Base-by-base conservation (phyloP, 2,329 filamentous ascomycete species). In the Dothistroma pini region DNA sequence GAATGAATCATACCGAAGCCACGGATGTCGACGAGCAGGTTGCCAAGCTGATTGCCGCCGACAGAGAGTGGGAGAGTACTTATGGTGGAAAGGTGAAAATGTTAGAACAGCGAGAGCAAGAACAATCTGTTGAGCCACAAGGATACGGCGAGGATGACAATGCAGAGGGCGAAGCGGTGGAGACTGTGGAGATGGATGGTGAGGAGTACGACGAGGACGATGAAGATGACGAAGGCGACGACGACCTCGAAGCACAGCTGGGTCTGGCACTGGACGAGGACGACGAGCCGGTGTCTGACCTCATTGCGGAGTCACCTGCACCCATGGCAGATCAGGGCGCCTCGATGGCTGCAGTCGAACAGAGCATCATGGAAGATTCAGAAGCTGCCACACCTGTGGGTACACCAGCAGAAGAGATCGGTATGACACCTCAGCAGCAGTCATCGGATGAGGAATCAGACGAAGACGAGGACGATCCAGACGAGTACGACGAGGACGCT, bases 1-100 rank as follows among this genome's bases (percentile, higher is more conserved):
- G 91, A 2, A 85, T 93, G 57, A 91, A 88, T 62, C 87, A 92
- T 60, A 88, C 91, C 62, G 90, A 93, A 66, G 93, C 95, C 64
- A 89, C 93, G 72, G 88, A 91, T 67, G 91, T 93, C 54, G 91
- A 96, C 71, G 85, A 87, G 59, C 85, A 90, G 67, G 90, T 96
- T 35, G 86, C 91, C 65, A 83, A 88, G 50, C 78, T 96, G 35
- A 80, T 96, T 3, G 82, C 83, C 50, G 85, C 87, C 47, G 92
- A 96, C 69, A 81, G 83, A 56, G 67, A 70, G 41, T 74, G 70
- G 34, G 68, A 82, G 44, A 84, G 86, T 4, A 66, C 81, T 1
- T 83, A 83, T 22, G 84, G 87, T 14, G 81, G 79, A 8, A 69
- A 71, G 8, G 65, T 65, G 25, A 56, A 41, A 11, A 32, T 5